Base-by-base conservation (phyloP, 1,139 yeast genomes). In the Protomyces inouyei region DNA sequence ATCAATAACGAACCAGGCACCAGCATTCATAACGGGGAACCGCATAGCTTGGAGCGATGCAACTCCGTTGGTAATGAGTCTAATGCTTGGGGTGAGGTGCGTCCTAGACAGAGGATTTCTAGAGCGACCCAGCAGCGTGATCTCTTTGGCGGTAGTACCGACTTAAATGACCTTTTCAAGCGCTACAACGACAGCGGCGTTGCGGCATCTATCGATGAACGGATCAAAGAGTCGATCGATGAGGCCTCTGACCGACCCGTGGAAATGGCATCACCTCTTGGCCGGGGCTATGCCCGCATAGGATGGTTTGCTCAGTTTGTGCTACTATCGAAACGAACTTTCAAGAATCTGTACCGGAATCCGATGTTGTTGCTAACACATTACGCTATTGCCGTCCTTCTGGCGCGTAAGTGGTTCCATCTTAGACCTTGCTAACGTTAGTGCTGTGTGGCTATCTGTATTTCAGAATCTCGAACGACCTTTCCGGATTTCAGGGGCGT, bases 401-500 rank as follows among this genome's bases (percentile, higher is more conserved):
- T 92, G 75, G 97, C 96, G 0, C 73, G 48, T 43, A 43, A n/a
- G 48, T 4, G n/a, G n/a, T 18, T 16, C 3, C 9, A 21, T 5
- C 6, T 16, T 10, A 3, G 6, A 9, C 25, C 21, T 16, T 16
- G 48, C 48, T 43, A 10, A 43, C 25, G 12, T 10, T 10, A 43
- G 48, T 84, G 2, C 88, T 93, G 75, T 87, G 96, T 76, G 97
- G 98, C 0, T 83, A 84, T 64, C 78, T 93, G 52, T 93, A 93
- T 75, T 92, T 86, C 76, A 80, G 90, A 71, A 85, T 92, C 28
- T 79, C 85, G 54, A 87, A 91, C 72, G 97, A 93, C 74, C 92
- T 93, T 66, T 85, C 96, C 72, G 98, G 98, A 0, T 93, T 93
- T 79, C 98, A 93, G 74, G 93, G 93, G 75, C 82, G 98, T 71